Base-by-base conservation (phyloP, 2,329 filamentous ascomycete genomes). In the Westerdykella ornata region DNA sequence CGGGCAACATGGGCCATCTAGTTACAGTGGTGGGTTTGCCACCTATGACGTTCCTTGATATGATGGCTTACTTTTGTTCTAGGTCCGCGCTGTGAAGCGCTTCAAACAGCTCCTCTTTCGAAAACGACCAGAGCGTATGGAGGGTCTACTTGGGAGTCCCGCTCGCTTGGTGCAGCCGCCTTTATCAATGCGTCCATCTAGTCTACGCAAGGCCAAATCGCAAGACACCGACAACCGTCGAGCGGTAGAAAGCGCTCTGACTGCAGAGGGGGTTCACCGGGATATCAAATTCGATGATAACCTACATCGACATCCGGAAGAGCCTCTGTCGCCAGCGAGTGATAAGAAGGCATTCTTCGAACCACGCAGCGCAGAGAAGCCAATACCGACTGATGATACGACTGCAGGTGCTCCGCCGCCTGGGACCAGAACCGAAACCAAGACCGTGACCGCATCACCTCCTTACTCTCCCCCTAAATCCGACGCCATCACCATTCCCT, bases 21-120 rank as follows among this genome's bases (percentile, higher is more conserved):
- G 73, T 97, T 43, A 86, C 82, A 39, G 86, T 97, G 51, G 84
- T 88, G 97, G 51, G 84, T 88, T 74, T 45, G 66, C 62, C 8
- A 13, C 37, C 29, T 13, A 15, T 20, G 26, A 33, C 12, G n/a
- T 8, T 3, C 14, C 16, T 3, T 15, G 6, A 5, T 29, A 13
- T 13, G 16, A n/a, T 11, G 14, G 13, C 34, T 44, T 18, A 46
- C 38, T 28, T 14, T 31, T 9, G 11, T 30, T 12, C 16, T 28
- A 88, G 82, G 85, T 97, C 73, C 92, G 87, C 77, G 92, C 89
- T 3, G 90, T 94, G 31, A 82, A 84, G 48, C 85, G 84, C 43
- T 96, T 97, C 72, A 96, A 94, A 63, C 71, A 77, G 38, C 73
- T 94, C 7, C 69, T 92, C 20, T 72, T 78, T 48, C 70, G 73